Evolutionary conservation across 1,284 basidiomycete species (phyloP).

Genomic region (Puccinia coronata): DNA sequence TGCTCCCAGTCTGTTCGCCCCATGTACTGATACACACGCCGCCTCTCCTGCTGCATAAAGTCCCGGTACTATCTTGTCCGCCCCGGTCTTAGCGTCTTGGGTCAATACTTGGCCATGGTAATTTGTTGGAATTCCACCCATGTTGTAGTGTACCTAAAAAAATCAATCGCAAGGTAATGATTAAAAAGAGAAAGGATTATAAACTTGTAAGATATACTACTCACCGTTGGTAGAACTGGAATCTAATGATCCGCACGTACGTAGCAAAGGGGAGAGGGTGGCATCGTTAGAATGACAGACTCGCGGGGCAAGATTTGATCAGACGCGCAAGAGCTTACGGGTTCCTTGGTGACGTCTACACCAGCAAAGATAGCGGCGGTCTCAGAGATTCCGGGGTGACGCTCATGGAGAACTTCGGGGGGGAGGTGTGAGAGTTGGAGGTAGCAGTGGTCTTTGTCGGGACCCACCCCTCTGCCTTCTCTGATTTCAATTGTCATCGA

Average conservation of each 20-base stretch:
- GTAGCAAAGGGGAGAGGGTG: background rate
- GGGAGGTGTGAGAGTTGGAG: slow-evolving; percentile 97
- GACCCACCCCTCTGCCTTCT: slow-evolving; percentile 97
- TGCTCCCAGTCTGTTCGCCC: slow-evolving; percentile 98
- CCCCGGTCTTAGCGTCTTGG: slow-evolving; percentile 66
- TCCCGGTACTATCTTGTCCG: slow-evolving; percentile 93
- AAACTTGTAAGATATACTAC: slow-evolving; percentile 67
- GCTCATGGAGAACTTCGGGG: slow-evolving; percentile 91
- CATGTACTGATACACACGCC: slow-evolving; percentile 98
- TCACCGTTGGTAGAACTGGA: slow-evolving; percentile 91
- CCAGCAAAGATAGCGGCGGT: slow-evolving; percentile 98
- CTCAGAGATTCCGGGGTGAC: slow-evolving; percentile 98
- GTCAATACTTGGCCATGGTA: slow-evolving; percentile 96
- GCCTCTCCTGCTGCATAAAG: slow-evolving; percentile 98
- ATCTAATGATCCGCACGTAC: slow-evolving; percentile 63
- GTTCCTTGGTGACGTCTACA: slow-evolving; percentile 99
- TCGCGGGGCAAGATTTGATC: background rate
- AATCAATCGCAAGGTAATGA: background rate
- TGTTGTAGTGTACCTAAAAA: slow-evolving; percentile 59
- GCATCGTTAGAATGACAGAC: background rate
- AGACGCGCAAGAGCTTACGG: slow-evolving; percentile 57
- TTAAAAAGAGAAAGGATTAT: slow-evolving; percentile 16
- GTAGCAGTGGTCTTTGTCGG: slow-evolving; percentile 97
- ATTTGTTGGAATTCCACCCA: slow-evolving; percentile 99
- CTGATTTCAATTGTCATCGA: slow-evolving; percentile 99